phyloP scores from a whole-genome alignment of 2,329 filamentous ascomycete species.

The Fusarium mangiferae region DNA sequence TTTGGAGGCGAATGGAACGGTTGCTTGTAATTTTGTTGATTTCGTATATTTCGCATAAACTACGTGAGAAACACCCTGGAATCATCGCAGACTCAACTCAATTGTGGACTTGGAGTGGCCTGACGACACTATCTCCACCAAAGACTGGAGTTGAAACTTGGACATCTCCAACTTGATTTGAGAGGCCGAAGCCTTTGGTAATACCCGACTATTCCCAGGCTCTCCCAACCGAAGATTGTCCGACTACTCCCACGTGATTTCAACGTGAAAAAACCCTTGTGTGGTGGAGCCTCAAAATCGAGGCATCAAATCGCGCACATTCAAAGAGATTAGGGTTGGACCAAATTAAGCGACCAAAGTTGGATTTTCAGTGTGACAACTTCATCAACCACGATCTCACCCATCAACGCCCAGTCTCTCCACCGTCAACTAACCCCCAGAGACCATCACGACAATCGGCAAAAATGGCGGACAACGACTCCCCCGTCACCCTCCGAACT shows the following conservation, averaged over 20 bases:
- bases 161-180: conserved; percentile 11
- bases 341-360: conserved; percentile 56
- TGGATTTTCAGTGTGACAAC: conserved; percentile 51
- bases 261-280: conserved; percentile 10
- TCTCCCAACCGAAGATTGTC: conserved; percentile 21
- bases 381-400: conserved; percentile 48
- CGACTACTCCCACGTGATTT: conserved; percentile 32
- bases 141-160: conserved; percentile 33
- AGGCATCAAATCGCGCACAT: conserved; percentile 29
- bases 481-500: conserved; percentile 87
- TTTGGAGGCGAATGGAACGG: background rate
- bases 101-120: conserved; percentile 23
- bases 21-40: background rate
- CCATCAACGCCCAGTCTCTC: conserved; percentile 46
- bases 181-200: background rate
- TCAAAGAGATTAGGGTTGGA: conserved; percentile 55
- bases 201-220: conserved; percentile 10
- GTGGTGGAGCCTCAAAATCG: conserved; percentile 18
- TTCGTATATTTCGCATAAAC: conserved; percentile 7
- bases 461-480: conserved; percentile 88
- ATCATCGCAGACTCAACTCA: conserved; percentile 10
- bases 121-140: conserved; percentile 36
- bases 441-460: conserved; percentile 59
- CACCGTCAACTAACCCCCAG: conserved; percentile 46
- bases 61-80: conserved; percentile 17